Percentiles rank a stretch among this genome's conserved stretches.
phyloP scores from a whole-genome alignment of 2,329 filamentous ascomycete species.

The Trichoderma afroharzianum region DNA sequence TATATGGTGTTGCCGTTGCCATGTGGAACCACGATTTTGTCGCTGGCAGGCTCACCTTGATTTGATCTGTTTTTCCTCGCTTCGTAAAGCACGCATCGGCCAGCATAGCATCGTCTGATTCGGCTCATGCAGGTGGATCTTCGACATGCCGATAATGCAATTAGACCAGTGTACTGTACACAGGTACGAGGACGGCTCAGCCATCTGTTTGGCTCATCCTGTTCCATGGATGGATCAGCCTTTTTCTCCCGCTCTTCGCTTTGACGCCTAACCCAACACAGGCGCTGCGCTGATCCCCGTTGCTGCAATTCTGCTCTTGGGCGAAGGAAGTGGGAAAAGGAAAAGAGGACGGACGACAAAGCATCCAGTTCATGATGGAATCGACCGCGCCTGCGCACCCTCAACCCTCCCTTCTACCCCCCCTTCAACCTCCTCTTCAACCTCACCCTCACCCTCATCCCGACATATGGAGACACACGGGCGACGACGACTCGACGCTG shows the following conservation, averaged over 20 bases:
- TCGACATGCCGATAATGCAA: conserved; percentile 17
- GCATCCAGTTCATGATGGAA: not conserved
- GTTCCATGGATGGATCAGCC: not conserved
- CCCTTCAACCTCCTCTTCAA: not conserved
- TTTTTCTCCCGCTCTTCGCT: not conserved
- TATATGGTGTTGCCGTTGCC: not conserved
- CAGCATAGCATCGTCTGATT: conserved; percentile 6
- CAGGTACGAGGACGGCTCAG: not conserved
- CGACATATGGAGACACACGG: conserved; percentile 4
- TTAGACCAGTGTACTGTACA: conserved; percentile 6
- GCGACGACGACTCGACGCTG: conserved; percentile 14
- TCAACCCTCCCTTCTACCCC: not conserved
- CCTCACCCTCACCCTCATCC: not conserved
- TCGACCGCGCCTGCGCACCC: not conserved
- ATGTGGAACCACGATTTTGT: not conserved
- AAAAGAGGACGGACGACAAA: not conserved
- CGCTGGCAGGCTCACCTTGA: not conserved
- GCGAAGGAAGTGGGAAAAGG: not conserved
- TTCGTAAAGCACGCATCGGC: not conserved
- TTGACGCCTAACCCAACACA: conserved; percentile 14
- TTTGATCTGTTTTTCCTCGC: not conserved
- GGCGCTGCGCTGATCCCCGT: conserved; percentile 4
- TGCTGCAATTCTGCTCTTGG: not conserved
- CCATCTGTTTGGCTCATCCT: conserved; percentile 4
- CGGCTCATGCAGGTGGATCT: conserved; percentile 14